Conservation (phyloP, 805 yeast genomes). For the Cyberlindnera saturnus region DNA sequence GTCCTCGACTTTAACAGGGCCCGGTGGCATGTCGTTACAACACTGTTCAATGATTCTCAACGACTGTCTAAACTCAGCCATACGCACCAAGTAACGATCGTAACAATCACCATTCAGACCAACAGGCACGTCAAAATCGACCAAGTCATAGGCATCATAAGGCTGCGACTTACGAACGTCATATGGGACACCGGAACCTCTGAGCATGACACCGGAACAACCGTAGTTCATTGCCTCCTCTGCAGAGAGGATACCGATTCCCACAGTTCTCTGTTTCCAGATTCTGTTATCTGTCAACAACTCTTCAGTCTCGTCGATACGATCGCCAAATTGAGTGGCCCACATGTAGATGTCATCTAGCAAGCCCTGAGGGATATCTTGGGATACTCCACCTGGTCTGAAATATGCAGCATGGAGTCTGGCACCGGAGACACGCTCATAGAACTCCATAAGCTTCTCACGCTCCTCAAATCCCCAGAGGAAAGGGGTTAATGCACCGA, state of each 20-base stretch:
- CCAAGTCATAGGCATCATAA: conserved; percentile 81
- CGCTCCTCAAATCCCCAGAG: conserved; percentile 94
- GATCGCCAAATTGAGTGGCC: conserved; percentile 94
- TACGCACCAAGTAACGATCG: conserved; percentile 81
- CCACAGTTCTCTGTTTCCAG: conserved; percentile 84
- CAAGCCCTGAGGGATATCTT: conserved; percentile 80
- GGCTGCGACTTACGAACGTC: conserved; percentile 85
- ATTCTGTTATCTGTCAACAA: conserved; percentile 85
- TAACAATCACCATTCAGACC: conserved; percentile 88
- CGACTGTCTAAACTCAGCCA: conserved; percentile 90
- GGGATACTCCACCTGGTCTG: conserved; percentile 90
- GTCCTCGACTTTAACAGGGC: conserved; percentile 88
- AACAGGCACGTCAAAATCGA: conserved; percentile 83
- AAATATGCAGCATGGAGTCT: conserved; percentile 84
- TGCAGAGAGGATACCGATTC: conserved; percentile 75
- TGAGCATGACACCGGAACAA: conserved; percentile 81
- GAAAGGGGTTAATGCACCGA: conserved; percentile 90
- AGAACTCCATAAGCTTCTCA: conserved; percentile 88
- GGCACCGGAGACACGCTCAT: conserved; percentile 87
- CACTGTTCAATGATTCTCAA: conserved; percentile 86
- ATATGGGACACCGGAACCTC: conserved; percentile 86
- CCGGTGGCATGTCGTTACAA: conserved; percentile 86
- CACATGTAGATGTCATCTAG: conserved; percentile 91
- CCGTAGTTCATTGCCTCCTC: conserved; percentile 83
- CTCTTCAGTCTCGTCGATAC: conserved; percentile 87